Evolutionary conservation across 2,329 filamentous ascomycete species (phyloP).

Genomic region (Geosmithia flava): DNA sequence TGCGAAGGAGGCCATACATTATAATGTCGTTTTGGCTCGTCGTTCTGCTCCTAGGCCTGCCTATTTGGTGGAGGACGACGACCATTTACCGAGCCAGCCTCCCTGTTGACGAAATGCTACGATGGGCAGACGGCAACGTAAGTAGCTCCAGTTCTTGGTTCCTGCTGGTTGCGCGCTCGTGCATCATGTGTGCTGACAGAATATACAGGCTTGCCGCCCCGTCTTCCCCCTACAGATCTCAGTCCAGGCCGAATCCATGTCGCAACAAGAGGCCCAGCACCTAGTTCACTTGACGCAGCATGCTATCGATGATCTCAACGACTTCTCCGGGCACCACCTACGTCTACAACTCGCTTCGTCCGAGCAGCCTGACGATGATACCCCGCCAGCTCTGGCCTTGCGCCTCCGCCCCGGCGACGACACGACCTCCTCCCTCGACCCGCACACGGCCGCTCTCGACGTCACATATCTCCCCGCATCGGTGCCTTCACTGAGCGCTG

Average conservation of each 20-base stretch:
- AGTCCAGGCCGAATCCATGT: constrained; percentile 56
- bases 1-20: constrained; percentile 59
- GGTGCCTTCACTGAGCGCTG: constrained; percentile 52
- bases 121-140: constrained; percentile 87
- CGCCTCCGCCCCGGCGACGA: constrained; percentile 53
- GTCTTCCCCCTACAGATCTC: constrained; percentile 79
- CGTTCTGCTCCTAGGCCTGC: constrained; percentile 70
- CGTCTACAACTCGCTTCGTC: constrained; percentile 29
- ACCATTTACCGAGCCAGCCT: constrained; percentile 79
- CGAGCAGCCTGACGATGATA: constrained; percentile 10
- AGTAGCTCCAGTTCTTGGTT: constrained; percentile 5
- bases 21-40: constrained; percentile 87
- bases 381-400: constrained; percentile 47
- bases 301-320: constrained; percentile 74
- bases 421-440: constrained; percentile 51
- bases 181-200: background rate
- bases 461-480: constrained; percentile 64
- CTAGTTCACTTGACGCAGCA: constrained; percentile 74
- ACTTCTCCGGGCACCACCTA: constrained; percentile 75
- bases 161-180: background rate
- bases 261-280: constrained; percentile 55
- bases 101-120: constrained; percentile 74
- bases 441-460: constrained; percentile 60
- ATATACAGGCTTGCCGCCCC: constrained; percentile 63
- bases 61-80: constrained; percentile 94